Evolutionary conservation across 2,329 filamentous ascomycete genomes (phyloP).

Genomic region (Hypoxylon sp.): DNA sequence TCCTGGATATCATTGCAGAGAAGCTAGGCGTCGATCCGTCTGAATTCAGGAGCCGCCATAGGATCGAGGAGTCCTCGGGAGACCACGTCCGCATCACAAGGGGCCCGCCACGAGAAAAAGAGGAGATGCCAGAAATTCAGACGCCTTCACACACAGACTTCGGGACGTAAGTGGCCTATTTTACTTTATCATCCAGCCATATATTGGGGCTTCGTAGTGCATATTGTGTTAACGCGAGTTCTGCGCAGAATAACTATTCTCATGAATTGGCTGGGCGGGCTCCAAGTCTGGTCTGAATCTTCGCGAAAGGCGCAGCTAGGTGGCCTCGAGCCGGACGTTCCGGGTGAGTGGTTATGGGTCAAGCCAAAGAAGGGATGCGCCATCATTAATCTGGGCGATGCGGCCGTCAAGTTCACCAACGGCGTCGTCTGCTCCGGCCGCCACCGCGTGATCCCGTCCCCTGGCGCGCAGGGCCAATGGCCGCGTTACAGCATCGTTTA

Average conservation of each 20-base stretch:
- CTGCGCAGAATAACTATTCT: slow-evolving; percentile 55
- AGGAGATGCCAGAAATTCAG: slow-evolving; percentile 54
- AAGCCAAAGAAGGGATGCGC: slow-evolving; percentile 56
- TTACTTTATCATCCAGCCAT: background rate
- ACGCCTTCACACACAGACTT: slow-evolving; percentile 58
- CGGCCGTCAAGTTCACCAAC: slow-evolving; percentile 56
- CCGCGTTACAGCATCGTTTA: slow-evolving; percentile 57
- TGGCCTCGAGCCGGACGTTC: slow-evolving; percentile 49
- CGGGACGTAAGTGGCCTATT: slow-evolving; percentile 51
- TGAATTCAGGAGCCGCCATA: slow-evolving; percentile 50
- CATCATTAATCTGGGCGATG: slow-evolving; percentile 59
- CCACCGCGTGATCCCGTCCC: slow-evolving; percentile 56
- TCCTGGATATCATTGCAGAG: slow-evolving; percentile 51
- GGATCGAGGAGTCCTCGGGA: slow-evolving; percentile 51
- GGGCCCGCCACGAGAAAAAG: slow-evolving; percentile 52
- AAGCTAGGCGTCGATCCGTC: slow-evolving; percentile 50
- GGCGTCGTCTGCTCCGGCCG: slow-evolving; percentile 55
- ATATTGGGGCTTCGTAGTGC: background rate
- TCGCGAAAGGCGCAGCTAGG: slow-evolving; percentile 48
- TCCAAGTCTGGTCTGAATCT: slow-evolving; percentile 57
- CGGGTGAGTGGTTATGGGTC: slow-evolving; percentile 57
- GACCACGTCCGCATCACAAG: slow-evolving; percentile 55
- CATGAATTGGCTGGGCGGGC: slow-evolving; percentile 59
- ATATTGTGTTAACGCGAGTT: background rate
- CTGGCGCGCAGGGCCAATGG: slow-evolving; percentile 52